A percentile compares a stretch with the other conserved stretches of the same genome.
Conservation (phyloP, 1,139 yeast species). For the Geotrichum fermentans region DNA sequence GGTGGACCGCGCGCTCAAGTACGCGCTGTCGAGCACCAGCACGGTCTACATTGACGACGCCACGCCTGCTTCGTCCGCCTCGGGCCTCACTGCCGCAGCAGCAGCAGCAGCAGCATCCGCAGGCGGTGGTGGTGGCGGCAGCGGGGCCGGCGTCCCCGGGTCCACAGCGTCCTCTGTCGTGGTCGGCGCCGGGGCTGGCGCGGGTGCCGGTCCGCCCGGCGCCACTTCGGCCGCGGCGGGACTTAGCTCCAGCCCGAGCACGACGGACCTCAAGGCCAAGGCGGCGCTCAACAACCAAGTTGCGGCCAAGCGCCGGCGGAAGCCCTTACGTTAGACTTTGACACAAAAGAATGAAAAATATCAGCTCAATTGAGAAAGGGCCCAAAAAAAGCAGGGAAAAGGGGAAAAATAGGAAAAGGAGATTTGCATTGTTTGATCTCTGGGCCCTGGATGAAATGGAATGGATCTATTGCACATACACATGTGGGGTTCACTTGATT, state of each 20-base stretch:
- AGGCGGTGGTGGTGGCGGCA: conserved; percentile 3
- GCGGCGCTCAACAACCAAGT: conserved; percentile 17
- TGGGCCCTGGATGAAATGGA: too few species aligned
- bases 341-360: too few species aligned
- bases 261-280: conserved; percentile 14
- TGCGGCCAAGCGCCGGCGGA: conserved; percentile 10
- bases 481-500: too few species aligned
- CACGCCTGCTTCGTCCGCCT: conserved; percentile 2
- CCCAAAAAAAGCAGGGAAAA: too few species aligned
- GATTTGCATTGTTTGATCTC: too few species aligned
- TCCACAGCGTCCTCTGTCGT: conserved; percentile 10
- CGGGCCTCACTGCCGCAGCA: too few species aligned
- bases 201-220: too few species aligned
- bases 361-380: too few species aligned
- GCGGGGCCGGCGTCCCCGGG: conserved; percentile 14
- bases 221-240: conserved; percentile 11
- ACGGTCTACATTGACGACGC: conserved; percentile 25
- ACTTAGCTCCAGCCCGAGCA: conserved; percentile 1
- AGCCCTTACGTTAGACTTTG: conserved; percentile 7
- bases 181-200: too few species aligned
- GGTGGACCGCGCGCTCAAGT: conserved; percentile 28
- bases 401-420: too few species aligned
- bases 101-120: conserved; percentile 11
- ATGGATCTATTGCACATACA: too few species aligned
- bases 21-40: conserved; percentile 23